These are phyloP conservation scores for Plasmodium fragile DNA, from an alignment of 169 alveolate genomes.

Conservation along the genomic window DNA sequence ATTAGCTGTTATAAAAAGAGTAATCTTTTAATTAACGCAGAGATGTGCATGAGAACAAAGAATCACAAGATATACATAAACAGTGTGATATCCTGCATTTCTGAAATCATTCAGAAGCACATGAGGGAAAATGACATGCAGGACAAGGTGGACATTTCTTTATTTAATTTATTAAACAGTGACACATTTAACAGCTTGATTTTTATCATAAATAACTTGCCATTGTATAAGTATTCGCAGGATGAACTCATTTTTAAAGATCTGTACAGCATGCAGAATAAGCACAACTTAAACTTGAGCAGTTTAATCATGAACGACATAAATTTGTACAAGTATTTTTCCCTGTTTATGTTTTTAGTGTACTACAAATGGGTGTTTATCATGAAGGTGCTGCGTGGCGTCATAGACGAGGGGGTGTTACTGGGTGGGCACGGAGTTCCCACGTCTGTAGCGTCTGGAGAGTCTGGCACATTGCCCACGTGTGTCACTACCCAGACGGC, in stretches of 20 bases:
- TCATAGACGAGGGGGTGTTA: background rate
- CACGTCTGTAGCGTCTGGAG: background rate
- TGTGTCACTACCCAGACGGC: background rate
- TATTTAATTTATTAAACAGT: constrained; percentile 10
- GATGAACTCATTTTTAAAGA: constrained; percentile 62
- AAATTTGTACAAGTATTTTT: constrained; percentile 61
- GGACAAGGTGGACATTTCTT: constrained; percentile 8
- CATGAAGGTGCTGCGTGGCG: background rate
- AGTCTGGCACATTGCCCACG: background rate
- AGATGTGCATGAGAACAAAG: constrained; percentile 43
- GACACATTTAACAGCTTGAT: constrained; percentile 54
- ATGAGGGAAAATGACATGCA: constrained; percentile 46
- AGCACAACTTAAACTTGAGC: constrained; percentile 54
- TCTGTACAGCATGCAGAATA: constrained; percentile 51
- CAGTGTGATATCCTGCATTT: constrained; percentile 16
- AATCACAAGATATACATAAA: constrained; percentile 29
- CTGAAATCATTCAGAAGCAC: constrained; percentile 45
- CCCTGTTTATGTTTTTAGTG: constrained; percentile 62
- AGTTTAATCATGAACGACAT: constrained; percentile 47
- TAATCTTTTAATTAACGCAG: constrained; percentile 25
- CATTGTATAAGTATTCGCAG: constrained; percentile 56
- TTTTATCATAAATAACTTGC: constrained; percentile 55
- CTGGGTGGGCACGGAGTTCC: background rate
- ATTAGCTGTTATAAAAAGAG: constrained; percentile 37
- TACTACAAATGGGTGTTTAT: constrained; percentile 55